These are phyloP conservation scores for Hura crepitans DNA, from an alignment of 441 rosid genomes.

Conservation along the genomic window DNA sequence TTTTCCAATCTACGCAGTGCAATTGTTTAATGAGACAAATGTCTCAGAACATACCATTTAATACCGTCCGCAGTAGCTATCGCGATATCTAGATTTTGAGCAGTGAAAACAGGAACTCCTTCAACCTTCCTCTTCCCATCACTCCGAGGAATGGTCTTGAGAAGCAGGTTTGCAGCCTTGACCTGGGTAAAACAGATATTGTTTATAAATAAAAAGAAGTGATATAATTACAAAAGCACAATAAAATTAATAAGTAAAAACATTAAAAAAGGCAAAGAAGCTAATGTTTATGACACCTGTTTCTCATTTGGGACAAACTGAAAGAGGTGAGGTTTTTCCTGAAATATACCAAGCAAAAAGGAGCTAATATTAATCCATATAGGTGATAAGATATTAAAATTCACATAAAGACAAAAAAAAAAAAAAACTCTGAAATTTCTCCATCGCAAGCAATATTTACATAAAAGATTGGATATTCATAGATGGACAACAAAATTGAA, in stretches of 20 bases:
- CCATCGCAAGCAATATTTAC: not conserved
- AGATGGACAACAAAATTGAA: no score
- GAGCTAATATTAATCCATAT: not conserved
- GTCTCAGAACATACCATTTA: constrained; percentile 54
- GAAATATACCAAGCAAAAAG: constrained; percentile 22
- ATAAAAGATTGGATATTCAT: no score
- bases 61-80: constrained; percentile 88
- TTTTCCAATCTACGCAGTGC: not conserved
- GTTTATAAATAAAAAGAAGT: not conserved
- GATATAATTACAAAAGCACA: not conserved
- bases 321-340: constrained; percentile 90
- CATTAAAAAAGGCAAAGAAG: constrained; percentile 10
- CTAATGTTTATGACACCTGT: constrained; percentile 49
- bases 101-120: constrained; percentile 90
- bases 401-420: not conserved
- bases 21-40: constrained; percentile 5
- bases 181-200: constrained; percentile 44
- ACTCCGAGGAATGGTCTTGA: constrained; percentile 52
- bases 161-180: constrained; percentile 83
- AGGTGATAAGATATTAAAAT: not conserved
- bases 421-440: not conserved
- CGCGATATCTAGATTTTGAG: constrained; percentile 91
- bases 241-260: not conserved
- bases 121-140: constrained; percentile 57
- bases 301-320: constrained; percentile 95